Base-by-base conservation (phyloP, 495 filamentous ascomycete genomes). In the Neurospora sublineolata region DNA sequence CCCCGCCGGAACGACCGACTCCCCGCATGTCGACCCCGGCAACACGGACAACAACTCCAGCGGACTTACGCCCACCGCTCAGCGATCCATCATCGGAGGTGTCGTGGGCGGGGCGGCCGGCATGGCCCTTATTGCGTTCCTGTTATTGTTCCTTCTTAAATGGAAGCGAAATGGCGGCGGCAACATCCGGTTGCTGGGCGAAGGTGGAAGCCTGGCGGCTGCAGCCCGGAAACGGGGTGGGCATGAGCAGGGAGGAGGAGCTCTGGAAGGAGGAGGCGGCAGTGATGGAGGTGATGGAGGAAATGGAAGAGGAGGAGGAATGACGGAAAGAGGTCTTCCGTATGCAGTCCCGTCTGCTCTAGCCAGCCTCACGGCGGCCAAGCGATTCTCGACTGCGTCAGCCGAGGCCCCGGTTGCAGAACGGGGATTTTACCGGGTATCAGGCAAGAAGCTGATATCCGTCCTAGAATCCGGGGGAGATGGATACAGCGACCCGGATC, bases 391-490 rank as follows among this genome's bases (percentile, higher is more conserved):
- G 71, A 84, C 74, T 77, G 84, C 75, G 75, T 80, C 73, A 76
- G 79, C 68, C 70, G 82, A 68, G 81, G 77, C n/a, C 81, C 77
- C 20, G 76, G 80, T 71, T 80, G 60, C 69, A 27, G 78, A 79
- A 42, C 84, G 83, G 75, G 85, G 84, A 4, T 84, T 87, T 73
- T 82, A 86, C 58, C 82, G 84, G 18, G 80, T 94, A 5, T 90
- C 91, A 7, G 92, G 92, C 40, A 84, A 88, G 69, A 93, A 93
- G 74, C 81, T 94, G n/a, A 84, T 86, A 6, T 88, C 92, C 18
- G 91, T 93, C 5, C 80, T 93, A 40, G 84, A 87, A 42, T 86
- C 86, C 40, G 89, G 91, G 60, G 89, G 90, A 23, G 89, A 93
- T 77, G 91, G 90, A 4, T 93, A 89, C 75, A 86, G 87, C 72